Base-by-base conservation (phyloP, 768 basidiomycete genomes). In the Pleurotus tuoliensis region DNA sequence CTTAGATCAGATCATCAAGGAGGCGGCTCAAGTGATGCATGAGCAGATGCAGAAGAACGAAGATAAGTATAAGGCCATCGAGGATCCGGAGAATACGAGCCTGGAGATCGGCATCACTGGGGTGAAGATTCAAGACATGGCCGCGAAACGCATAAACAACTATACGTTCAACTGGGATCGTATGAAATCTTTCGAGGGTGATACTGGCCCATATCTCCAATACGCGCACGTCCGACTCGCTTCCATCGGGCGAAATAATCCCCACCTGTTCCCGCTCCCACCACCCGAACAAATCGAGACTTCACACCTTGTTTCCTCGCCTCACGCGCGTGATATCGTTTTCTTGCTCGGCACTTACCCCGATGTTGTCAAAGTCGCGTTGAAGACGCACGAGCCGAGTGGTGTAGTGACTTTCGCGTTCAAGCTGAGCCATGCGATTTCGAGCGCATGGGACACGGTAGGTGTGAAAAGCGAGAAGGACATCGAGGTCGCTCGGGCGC, bases 91-190 rank as follows among this genome's bases (percentile, higher is more conserved):
- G 66, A 73, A 70, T 47, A 88, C 87, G 46, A 82, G 83, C 56
- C 78, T 80, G 60, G 90, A 96, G 70, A 86, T 98, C 47, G 97
- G 95, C 16, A 93, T 97, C 64, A 90, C 93, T 0, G 94, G 93
- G 2, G 88, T 99, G 62, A 98, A 98, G 77, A 94, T 99, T 58
- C 97, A 99, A 71, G 94, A 97, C 67, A 94, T 96, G 93, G 82
- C 89, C 43, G 93, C 92, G 12, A 96, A 93, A 70, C 78, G 94
- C 59, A 90, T 97, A 67, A 95, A 94, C 73, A 94, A 97, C 75
- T 98, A 98, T 74, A 87, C 82, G 1, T 99, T 97, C 74, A 90
- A 94, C 71, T 92, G 92, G 87, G 84, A 90, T 59, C 84, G 94
- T 41, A 95, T 97, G 92, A 82, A 88, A 49, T 93, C 92, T 34